phyloP scores from a whole-genome alignment of 176 grass and related monocot species.

The Triticum urartu region DNA sequence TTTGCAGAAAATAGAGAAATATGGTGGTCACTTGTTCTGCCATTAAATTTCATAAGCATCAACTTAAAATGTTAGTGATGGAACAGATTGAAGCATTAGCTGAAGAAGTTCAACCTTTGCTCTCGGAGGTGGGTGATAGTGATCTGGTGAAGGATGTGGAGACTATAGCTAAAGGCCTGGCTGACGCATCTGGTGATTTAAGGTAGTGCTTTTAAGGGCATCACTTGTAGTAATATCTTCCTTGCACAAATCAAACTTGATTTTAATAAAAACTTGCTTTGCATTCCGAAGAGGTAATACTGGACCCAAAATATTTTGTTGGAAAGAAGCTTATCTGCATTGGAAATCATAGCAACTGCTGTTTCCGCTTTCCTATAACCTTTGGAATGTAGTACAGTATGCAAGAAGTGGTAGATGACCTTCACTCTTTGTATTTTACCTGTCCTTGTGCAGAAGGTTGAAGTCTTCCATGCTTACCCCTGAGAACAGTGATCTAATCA shows the following conservation, averaged over 20 bases:
- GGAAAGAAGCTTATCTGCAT: neutral
- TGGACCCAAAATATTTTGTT: neutral
- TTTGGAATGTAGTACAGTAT: neutral
- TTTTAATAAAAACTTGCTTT: neutral
- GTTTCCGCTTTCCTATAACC: neutral
- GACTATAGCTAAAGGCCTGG: conserved; percentile 83
- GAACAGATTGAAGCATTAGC: conserved; percentile 91
- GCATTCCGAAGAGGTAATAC: neutral
- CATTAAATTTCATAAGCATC: conserved; percentile 25
- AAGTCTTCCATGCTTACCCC: conserved; percentile 76
- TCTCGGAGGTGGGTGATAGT: conserved; percentile 69
- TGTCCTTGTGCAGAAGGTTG: conserved; percentile 56
- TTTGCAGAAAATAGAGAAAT: neutral
- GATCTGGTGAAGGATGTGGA: conserved; percentile 89
- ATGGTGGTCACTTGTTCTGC: neutral
- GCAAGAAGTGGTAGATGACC: neutral
- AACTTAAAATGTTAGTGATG: conserved; percentile 46
- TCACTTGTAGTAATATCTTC: neutral
- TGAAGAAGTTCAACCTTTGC: conserved; percentile 88
- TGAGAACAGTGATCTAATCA: conserved; percentile 80
- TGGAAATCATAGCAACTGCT: neutral
- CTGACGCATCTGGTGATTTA: conserved; percentile 73
- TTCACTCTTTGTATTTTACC: neutral
- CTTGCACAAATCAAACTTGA: neutral
- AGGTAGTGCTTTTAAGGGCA: conserved; percentile 45